phyloP scores from a whole-genome alignment of 108 stramenopile species.

The Skeletonema tropicum region DNA sequence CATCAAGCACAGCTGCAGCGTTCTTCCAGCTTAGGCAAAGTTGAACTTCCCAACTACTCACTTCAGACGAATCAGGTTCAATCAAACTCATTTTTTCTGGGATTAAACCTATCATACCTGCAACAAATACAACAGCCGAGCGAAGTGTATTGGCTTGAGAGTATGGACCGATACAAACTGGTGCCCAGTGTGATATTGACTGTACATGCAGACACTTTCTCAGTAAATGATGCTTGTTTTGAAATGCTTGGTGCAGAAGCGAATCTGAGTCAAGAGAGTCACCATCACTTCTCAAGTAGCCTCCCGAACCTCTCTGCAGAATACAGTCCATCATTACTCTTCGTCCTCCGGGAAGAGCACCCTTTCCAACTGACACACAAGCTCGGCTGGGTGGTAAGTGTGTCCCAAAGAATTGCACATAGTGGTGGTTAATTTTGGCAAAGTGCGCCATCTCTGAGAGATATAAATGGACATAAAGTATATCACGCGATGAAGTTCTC shows the following conservation, averaged over 20 bases:
- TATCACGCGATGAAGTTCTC: conserved; percentile 69
- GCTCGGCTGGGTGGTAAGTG: conserved; percentile 81
- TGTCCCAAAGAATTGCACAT: conserved; percentile 80
- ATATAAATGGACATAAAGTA: conserved; percentile 93
- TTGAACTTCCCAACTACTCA: conserved; percentile 59
- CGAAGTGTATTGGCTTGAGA: conserved; percentile 92
- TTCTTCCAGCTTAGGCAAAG: conserved; percentile 85
- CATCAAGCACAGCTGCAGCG: conserved; percentile 80
- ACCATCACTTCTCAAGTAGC: conserved; percentile 59
- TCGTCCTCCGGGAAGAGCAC: conserved; percentile 71
- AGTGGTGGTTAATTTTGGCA: conserved; percentile 85
- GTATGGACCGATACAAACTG: conserved; percentile 99
- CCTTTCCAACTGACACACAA: conserved; percentile 79
- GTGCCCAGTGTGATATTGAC: conserved; percentile 95
- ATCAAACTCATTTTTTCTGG: conserved; percentile 88
- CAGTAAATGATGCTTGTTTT: conserved; percentile 59
- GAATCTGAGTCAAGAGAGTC: conserved; percentile 15
- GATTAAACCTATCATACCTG: conserved; percentile 93
- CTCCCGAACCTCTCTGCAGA: conserved; percentile 74
- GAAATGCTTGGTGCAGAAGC: conserved; percentile 48
- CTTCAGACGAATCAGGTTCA: conserved; percentile 22
- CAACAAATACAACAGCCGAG: conserved; percentile 80
- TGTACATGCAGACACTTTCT: conserved; percentile 93
- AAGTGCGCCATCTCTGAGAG: conserved; percentile 92
- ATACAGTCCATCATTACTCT: conserved; percentile 84